phyloP scores from a whole-genome alignment of 1,284 basidiomycete species.

The Sporisorium iseilematis-ciliati region DNA sequence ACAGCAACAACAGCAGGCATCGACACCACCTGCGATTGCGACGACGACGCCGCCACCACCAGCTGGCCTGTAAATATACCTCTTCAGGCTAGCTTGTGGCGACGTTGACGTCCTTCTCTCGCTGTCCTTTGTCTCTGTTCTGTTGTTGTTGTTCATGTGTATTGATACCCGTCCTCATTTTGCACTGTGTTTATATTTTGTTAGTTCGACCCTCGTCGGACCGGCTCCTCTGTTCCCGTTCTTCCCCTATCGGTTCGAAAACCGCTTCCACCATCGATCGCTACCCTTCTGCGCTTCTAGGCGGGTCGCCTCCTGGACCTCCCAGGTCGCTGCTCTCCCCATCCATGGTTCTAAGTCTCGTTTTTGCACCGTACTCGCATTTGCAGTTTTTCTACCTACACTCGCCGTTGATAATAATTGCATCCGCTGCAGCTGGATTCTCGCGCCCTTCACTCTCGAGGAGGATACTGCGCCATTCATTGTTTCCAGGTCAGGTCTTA shows the following conservation, averaged over 20 bases:
- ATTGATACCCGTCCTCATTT: conserved; percentile 34
- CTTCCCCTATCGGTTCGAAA: conserved; percentile 16
- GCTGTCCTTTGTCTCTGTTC: conserved; percentile 10
- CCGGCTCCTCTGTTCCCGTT: conserved; percentile 17
- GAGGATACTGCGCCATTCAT: conserved; percentile 18
- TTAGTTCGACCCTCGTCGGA: conserved; percentile 21
- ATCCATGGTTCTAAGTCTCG: conserved; percentile 29
- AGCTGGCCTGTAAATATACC: conserved; percentile 23
- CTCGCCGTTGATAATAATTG: conserved; percentile 41
- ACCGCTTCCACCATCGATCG: conserved; percentile 25
- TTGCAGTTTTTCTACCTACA: conserved; percentile 25
- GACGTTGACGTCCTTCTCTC: conserved; percentile 4
- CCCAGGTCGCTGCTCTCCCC: conserved; percentile 16
- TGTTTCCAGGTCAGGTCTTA: not conserved
- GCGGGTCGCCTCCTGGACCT: conserved; percentile 1
- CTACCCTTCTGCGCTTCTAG: conserved; percentile 23
- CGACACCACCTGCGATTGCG: not conserved
- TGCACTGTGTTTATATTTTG: conserved; percentile 48
- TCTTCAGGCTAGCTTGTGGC: not conserved
- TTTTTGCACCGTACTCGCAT: conserved; percentile 44
- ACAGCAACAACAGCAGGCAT: conserved; percentile 13
- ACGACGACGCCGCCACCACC: conserved; percentile 16
- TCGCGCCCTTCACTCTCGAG: not conserved
- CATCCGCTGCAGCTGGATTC: conserved; percentile 15
- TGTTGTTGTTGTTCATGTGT: conserved; percentile 23